Percentiles rank a stretch among this genome's conserved stretches.
phyloP scores from a whole-genome alignment of 306 rosid genomes.

The Quercus glauca region DNA sequence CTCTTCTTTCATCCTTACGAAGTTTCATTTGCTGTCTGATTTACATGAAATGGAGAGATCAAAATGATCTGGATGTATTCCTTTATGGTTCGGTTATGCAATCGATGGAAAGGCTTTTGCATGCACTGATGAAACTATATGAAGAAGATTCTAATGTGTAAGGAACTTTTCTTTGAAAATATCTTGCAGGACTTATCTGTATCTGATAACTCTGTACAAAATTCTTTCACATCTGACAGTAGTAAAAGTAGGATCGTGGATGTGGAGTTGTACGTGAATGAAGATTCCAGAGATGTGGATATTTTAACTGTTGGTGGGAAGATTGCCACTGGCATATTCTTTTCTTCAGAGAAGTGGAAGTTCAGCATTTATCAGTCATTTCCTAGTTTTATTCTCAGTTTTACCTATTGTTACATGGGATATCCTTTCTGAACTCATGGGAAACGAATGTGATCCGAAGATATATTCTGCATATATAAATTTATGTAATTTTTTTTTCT shows the following conservation, averaged over 20 bases:
- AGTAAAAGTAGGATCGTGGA: slow-evolving; percentile 68
- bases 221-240: slow-evolving; percentile 33
- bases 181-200: slow-evolving; percentile 36
- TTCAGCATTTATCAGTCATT: slow-evolving; percentile 59
- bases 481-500: slow-evolving; percentile 1
- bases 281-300: slow-evolving; percentile 64
- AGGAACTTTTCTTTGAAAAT: slow-evolving; percentile 39
- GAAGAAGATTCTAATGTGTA: slow-evolving; percentile 49
- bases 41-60: slow-evolving; percentile 42
- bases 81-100: slow-evolving; percentile 48
- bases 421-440: slow-evolving; percentile 54
- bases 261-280: slow-evolving; percentile 70
- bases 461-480: slow-evolving; percentile 30
- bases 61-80: slow-evolving; percentile 34
- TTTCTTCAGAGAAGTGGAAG: slow-evolving; percentile 63
- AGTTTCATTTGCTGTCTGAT: slow-evolving; percentile 65
- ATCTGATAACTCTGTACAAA: slow-evolving; percentile 29
- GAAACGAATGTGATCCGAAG: slow-evolving; percentile 64
- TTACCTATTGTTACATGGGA: slow-evolving; percentile 61
- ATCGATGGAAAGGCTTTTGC: slow-evolving; percentile 59
- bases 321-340: slow-evolving; percentile 32
- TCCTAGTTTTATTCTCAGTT: slow-evolving; percentile 66
- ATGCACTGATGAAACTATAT: slow-evolving; percentile 56
- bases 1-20: slow-evolving; percentile 48
- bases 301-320: slow-evolving; percentile 37